Percentiles rank a stretch among this genome's conserved stretches.
phyloP scores from a whole-genome alignment of 2,329 filamentous ascomycete genomes.

The Harringtonia lauricola region DNA sequence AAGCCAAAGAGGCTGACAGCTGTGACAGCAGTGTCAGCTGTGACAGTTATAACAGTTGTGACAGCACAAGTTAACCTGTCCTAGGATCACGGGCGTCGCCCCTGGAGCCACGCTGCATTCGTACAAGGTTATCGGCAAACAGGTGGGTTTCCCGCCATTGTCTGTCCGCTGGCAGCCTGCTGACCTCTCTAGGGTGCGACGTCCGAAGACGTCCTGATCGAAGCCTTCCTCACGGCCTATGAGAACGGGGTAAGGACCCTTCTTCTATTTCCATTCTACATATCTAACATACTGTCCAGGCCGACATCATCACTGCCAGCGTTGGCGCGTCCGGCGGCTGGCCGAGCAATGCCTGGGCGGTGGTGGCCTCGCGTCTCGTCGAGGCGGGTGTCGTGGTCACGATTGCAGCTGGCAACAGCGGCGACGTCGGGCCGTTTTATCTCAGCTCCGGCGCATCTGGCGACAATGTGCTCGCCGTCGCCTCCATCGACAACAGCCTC shows the following conservation, averaged over 20 bases:
- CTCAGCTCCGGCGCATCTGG: slow-evolving; percentile 19
- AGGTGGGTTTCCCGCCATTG: too few relatives aligned
- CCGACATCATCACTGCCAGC: slow-evolving; percentile 44
- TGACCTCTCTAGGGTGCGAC: slow-evolving; percentile 14
- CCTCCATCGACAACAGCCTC: slow-evolving; percentile 28
- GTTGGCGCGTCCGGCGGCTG: slow-evolving; percentile 40
- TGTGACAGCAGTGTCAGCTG: too few relatives aligned
- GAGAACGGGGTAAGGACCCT: slow-evolving; percentile 30
- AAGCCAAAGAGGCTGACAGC: not conserved
- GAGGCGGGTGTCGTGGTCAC: slow-evolving; percentile 41
- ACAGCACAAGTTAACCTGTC: too few relatives aligned
- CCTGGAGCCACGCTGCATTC: slow-evolving; percentile 14
- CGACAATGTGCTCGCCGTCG: slow-evolving; percentile 29
- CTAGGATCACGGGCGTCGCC: slow-evolving; percentile 14
- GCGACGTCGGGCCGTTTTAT: slow-evolving; percentile 8
- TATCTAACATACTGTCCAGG: slow-evolving; percentile 11
- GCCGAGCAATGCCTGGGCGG: slow-evolving; percentile 39
- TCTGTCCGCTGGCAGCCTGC: too few relatives aligned
- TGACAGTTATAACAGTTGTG: too few relatives aligned
- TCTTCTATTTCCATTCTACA: not conserved
- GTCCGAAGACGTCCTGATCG: slow-evolving; percentile 44
- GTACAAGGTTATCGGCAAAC: slow-evolving; percentile 14
- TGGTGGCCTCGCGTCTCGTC: slow-evolving; percentile 39
- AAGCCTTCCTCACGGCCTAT: slow-evolving; percentile 47
- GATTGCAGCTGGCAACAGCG: slow-evolving; percentile 40